These are phyloP conservation scores for Venustampulla echinocandica DNA, from an alignment of 495 filamentous ascomycete genomes.

Conservation along the genomic window DNA sequence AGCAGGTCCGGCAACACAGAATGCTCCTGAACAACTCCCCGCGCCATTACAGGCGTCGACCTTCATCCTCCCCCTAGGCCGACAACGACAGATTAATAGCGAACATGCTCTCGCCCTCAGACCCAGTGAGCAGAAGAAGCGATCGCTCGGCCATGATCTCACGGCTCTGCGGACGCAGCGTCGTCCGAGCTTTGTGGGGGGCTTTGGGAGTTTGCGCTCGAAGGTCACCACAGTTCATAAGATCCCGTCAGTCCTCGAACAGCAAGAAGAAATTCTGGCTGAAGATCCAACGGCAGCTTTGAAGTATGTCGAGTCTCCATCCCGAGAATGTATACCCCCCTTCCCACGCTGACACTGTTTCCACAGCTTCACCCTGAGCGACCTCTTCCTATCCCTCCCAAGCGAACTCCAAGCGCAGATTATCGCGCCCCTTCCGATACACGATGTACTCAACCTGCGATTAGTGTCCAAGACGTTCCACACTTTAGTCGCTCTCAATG, in stretches of 20 bases:
- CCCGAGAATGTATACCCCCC: neutral
- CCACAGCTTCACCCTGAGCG: conserved; percentile 27
- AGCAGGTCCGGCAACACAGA: conserved; percentile 2
- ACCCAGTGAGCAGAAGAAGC: conserved; percentile 22
- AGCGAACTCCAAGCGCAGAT: conserved; percentile 49
- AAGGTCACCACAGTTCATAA: conserved; percentile 20
- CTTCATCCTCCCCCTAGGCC: conserved; percentile 21
- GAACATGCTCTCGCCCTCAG: conserved; percentile 9
- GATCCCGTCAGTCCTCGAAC: conserved; percentile 14
- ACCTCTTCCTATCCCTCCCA: conserved; percentile 41
- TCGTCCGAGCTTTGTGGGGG: conserved; percentile 20
- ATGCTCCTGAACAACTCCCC: neutral
- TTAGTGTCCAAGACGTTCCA: conserved; percentile 45
- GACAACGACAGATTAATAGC: conserved; percentile 13
- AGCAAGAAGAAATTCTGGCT: conserved; percentile 15
- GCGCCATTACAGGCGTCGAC: conserved; percentile 13
- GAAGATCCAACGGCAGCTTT: conserved; percentile 13
- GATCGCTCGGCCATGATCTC: conserved; percentile 23
- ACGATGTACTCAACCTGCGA: conserved; percentile 42
- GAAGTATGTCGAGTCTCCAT: conserved; percentile 11
- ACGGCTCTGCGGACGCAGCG: conserved; percentile 21
- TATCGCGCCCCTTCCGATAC: conserved; percentile 44
- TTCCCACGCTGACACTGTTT: conserved; percentile 4
- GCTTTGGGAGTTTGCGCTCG: conserved; percentile 22
- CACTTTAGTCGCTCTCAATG: conserved; percentile 45